Evolutionary conservation across 2,329 filamentous ascomycete genomes (phyloP).

Genomic region (Arachnopeziza araneosa): DNA sequence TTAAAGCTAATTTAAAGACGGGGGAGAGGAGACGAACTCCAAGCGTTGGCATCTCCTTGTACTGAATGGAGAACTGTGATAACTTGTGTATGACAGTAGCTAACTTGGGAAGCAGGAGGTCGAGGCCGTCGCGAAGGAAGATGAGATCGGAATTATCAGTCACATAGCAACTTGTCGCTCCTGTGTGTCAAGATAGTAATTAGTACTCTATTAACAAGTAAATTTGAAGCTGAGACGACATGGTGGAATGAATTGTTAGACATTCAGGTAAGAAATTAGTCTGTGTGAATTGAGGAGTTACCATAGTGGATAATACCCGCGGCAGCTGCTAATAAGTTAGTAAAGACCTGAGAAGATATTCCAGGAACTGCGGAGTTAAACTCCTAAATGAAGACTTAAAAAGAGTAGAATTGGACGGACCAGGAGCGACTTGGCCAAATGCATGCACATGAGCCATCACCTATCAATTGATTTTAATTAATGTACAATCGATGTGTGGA

Average conservation of each 20-base stretch:
- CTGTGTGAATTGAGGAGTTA: not conserved
- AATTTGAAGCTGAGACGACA: not conserved
- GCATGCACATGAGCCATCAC: conserved; percentile 54
- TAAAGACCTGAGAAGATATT: not conserved
- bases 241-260: not conserved
- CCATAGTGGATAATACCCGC: conserved; percentile 74
- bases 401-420: not conserved
- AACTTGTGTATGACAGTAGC: conserved; percentile 75
- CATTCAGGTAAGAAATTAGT: not conserved
- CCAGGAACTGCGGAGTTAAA: not conserved
- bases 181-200: conserved; percentile 27
- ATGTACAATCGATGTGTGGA: not conserved
- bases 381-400: no score
- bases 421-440: conserved; percentile 67
- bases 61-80: conserved; percentile 63
- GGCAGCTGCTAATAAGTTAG: conserved; percentile 49
- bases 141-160: conserved; percentile 71
- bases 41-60: conserved; percentile 67
- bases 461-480: not conserved
- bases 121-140: conserved; percentile 63
- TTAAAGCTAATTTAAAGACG: not conserved
- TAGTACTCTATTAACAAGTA: not conserved
- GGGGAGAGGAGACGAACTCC: conserved; percentile 44
- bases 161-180: conserved; percentile 32
- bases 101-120: conserved; percentile 71